A percentile compares a stretch with the other conserved stretches of the same genome.
These are phyloP conservation scores for Pseudofabraea citricarpa DNA, from an alignment of 2,329 filamentous ascomycete species.

Conservation along the genomic window DNA sequence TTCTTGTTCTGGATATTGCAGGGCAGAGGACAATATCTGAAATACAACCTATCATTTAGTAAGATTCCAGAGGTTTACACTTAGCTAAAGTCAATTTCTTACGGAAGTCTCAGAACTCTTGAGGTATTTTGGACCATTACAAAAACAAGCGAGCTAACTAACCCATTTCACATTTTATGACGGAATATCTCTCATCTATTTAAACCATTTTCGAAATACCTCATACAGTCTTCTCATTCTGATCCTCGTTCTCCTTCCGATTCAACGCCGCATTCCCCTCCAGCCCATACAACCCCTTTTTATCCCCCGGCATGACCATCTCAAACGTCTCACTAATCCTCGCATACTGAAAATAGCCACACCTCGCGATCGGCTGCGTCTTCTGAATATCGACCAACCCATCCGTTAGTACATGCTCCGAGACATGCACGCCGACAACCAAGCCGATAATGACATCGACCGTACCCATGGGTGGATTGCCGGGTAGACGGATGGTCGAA, in stretches of 20 bases:
- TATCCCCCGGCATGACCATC: conserved; percentile 45
- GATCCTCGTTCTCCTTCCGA: conserved; percentile 2
- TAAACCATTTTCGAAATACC: no score
- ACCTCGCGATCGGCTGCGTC: conserved; percentile 54
- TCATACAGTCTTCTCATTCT: no score
- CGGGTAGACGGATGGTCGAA: conserved; percentile 47
- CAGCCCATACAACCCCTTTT: conserved; percentile 29
- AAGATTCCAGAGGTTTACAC: no score
- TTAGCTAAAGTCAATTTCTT: no score
- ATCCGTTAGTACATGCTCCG: conserved; percentile 47
- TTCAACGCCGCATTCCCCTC: conserved; percentile 29
- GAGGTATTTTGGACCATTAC: no score
- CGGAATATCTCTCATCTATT: no score
- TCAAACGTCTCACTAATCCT: conserved; percentile 53
- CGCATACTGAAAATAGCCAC: conserved; percentile 55
- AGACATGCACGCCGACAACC: conserved; percentile 53
- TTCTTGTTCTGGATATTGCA: no score
- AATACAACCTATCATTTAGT: no score
- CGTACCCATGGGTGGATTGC: conserved; percentile 51
- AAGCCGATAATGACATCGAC: conserved; percentile 50
- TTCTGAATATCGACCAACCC: conserved; percentile 51
- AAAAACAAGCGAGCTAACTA: no score
- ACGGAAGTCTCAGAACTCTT: no score
- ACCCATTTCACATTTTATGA: no score
- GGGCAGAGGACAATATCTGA: no score